A percentile compares a stretch with the other conserved stretches of the same genome.
These are phyloP conservation scores for Chrysoporthe deuterocubensis DNA, from an alignment of 2,329 filamentous ascomycete genomes.

Conservation along the genomic window DNA sequence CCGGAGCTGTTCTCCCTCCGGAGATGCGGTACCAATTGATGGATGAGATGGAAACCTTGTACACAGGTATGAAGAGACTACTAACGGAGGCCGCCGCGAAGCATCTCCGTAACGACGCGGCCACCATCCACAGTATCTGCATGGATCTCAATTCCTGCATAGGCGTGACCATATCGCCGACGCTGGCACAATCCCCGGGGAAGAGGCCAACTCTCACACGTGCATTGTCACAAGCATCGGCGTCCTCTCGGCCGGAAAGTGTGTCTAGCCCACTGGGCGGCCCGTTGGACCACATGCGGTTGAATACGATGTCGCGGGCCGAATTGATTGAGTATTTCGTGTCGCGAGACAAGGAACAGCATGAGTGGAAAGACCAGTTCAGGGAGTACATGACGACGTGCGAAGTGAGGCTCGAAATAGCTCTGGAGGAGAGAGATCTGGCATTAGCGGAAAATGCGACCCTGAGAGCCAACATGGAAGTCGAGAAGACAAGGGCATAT, in stretches of 20 bases:
- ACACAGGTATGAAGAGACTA: background rate
- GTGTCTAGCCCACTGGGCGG: background rate
- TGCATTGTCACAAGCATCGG: background rate
- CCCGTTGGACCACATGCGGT: background rate
- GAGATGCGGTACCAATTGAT: background rate
- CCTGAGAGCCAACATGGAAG: background rate
- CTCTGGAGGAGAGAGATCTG: background rate
- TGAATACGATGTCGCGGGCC: background rate
- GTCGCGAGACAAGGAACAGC: background rate
- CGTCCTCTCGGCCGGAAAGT: background rate
- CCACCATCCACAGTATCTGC: background rate
- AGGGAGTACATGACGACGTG: background rate
- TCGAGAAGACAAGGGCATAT: background rate
- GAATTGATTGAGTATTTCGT: background rate
- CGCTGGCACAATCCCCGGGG: background rate
- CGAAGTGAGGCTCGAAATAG: background rate
- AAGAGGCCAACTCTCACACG: background rate
- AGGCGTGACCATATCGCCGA: background rate
- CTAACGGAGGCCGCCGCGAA: background rate
- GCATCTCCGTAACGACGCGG: background rate
- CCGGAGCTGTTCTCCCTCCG: background rate
- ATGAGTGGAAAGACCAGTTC: background rate
- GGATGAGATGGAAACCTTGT: background rate
- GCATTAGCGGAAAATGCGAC: background rate
- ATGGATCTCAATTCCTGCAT: slow-evolving; percentile 5